Evolutionary conservation across 192 early-diverging fungal genomes (phyloP), one percentile per base, ranked within the genome.

Genomic region (Backusella psychrophila): DNA sequence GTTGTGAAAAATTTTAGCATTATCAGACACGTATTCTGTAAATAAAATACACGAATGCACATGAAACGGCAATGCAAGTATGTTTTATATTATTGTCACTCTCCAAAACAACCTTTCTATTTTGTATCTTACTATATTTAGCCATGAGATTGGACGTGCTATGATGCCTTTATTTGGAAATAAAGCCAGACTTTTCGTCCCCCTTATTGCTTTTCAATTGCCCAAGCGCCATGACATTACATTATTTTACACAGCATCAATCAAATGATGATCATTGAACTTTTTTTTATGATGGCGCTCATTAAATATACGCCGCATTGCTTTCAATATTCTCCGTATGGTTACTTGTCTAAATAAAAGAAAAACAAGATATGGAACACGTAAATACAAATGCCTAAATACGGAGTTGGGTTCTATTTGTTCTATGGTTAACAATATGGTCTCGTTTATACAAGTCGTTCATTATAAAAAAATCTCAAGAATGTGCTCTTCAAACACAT

Each of bases 21-120:
- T 59, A 59, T 59, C n/a, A 59, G n/a, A 59, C n/a, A 59, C 53
- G 23, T 26, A 59, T 59, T 59, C 23, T 59, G 56, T 63, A 23
- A 63, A 63, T 63, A 63, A 63, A 63, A 63, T 21, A 56, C 7
- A 56, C 8, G 9, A 56, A 56, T 21, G 6, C 49, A 56, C n/a
- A 56, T 63, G 56, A 63, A 63, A 63, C 56, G 56, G 56, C 56
- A 63, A 63, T 63, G 21, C 56, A 63, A 63, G 56, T 29, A 63
- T 63, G 26, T 63, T 63, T 63, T 63, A 49, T n/a, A 26, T 63
- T 63, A 63, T 63, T 63, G 56, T 49, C 46, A 19, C 46, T 49
- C 46, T n/a, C 42, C 6, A 63, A 63, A 63, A 14, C 11, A 63
- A 29, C 23, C 26, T 63, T 63, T 63, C 26, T 12, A 12, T 23